Base-by-base conservation (phyloP, 208 protist genomes). In the Trypanosoma avium region DNA sequence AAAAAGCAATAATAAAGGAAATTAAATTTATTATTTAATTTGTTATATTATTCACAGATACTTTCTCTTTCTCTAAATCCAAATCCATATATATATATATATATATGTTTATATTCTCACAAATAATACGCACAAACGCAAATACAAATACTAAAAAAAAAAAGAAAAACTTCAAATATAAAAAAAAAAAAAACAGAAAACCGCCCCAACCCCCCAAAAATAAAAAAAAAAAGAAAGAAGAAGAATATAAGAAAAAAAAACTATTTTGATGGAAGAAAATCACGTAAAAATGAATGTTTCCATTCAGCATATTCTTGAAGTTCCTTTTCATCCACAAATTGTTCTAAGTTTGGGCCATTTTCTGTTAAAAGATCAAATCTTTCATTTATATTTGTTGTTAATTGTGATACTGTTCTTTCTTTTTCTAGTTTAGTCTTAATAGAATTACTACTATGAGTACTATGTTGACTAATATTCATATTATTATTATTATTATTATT, bases 291-390 rank as follows among this genome's bases (percentile, higher is more conserved):
- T 42, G 22, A 32, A 1, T 52, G 30, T 21, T 60, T 68, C 62
- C 62, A 68, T 21, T 24, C 3, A 17, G 12, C 29, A 21, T 68
- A 68, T 32, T 68, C 62, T 43, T 52, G 50, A 2, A 68, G n/a
- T 30, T 68, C 62, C 27, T 10, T 21, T 8, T 49, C 52, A 30
- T 53, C 62, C 4, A 24, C 49, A 38, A 68, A 42, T 38, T 63
- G 38, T 33, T 61, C 33, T 30, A 58, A 21, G 8, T n/a, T 29
- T n/a, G n/a, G n/a, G n/a, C n/a, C n/a, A n/a, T n/a, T n/a, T n/a
- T n/a, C n/a, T n/a, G n/a, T n/a, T n/a, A n/a, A n/a, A n/a, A n/a
- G n/a, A n/a, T n/a, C n/a, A n/a, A n/a, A n/a, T n/a, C n/a, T n/a
- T n/a, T n/a, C n/a, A n/a, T n/a, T n/a, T n/a, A n/a, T n/a, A n/a